Conservation (phyloP, 163 green algal species). For the Volvox carteri region DNA sequence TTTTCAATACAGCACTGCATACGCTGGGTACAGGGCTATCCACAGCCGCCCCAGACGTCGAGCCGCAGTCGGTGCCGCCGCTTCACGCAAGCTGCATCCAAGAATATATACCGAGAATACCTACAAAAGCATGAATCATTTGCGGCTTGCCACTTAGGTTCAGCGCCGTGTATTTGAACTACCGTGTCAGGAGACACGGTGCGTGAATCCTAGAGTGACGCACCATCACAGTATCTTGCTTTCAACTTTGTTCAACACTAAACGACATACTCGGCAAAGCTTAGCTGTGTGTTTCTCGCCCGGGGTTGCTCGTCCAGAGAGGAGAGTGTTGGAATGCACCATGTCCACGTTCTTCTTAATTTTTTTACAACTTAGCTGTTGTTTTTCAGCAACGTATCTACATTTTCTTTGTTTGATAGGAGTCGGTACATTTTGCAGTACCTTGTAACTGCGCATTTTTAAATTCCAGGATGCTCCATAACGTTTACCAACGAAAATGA, state of each 20-base stretch:
- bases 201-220: background rate
- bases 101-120: background rate
- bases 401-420: background rate
- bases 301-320: background rate
- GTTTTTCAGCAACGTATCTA: too few relatives aligned
- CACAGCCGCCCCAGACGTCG: slow-evolving; percentile 3
- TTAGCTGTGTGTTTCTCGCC: background rate
- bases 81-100: background rate
- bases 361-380: too few relatives aligned
- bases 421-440: too few relatives aligned
- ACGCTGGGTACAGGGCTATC: background rate
- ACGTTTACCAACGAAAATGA: background rate
- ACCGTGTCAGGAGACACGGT: background rate
- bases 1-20: background rate
- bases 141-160: background rate
- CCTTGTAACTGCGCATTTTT: too few relatives aligned
- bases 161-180: background rate
- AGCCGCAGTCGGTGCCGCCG: background rate
- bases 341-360: too few relatives aligned
- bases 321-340: too few relatives aligned
- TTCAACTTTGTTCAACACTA: background rate
- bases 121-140: background rate
- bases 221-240: background rate
- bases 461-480: background rate
- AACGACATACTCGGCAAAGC: background rate